Evolutionary conservation across 2,329 filamentous ascomycete species (phyloP), one percentile per base, ranked within the genome.

Genomic region (Penicillium sp.): DNA sequence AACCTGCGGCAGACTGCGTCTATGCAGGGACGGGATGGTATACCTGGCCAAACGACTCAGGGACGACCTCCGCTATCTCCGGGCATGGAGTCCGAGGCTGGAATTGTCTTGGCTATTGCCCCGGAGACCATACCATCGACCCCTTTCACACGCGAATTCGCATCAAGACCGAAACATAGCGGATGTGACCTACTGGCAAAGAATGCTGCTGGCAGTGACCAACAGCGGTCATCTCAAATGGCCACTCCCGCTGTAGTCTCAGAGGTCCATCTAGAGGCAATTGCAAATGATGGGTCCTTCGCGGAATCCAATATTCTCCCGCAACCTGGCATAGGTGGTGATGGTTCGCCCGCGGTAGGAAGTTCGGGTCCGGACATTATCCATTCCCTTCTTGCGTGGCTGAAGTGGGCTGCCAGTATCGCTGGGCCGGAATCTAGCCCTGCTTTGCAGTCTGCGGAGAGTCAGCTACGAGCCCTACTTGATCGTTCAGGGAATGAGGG

Each of bases 231-330:
- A 49, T 33, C 55, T 8, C 54, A 55, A 17, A 67, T 70, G 26
- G 50, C 61, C 6, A 71, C 69, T 2, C 63, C 65, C 2, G 67
- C 70, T 19, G 54, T 72, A 1, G 64, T 72, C 21, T 70, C 68
- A 0, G 69, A 72, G 54, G 59, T 69, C 9, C 62, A 65, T 48
- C 53, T 72, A 7, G 67, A 71, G 46, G 69, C 65, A 1, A 63
- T 63, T 45, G 66, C 65, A 13, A 59, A 64, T 32, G 58, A 45
- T 22, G 34, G 43, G 7, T 21, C 32, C 24, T 21, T 13, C 13
- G 9, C 22, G 9, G 50, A 45, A 48, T 6, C 43, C 19, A 13
- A 29, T 8, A 13, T 38, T 44, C n/a, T 48, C 38, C 13, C 24
- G n/a, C 7, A 21, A 4, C n/a, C 22, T 43, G 12, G 40, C 17